phyloP scores from a whole-genome alignment of 2,329 filamentous ascomycete species.

The Ascochyta koolunga region DNA sequence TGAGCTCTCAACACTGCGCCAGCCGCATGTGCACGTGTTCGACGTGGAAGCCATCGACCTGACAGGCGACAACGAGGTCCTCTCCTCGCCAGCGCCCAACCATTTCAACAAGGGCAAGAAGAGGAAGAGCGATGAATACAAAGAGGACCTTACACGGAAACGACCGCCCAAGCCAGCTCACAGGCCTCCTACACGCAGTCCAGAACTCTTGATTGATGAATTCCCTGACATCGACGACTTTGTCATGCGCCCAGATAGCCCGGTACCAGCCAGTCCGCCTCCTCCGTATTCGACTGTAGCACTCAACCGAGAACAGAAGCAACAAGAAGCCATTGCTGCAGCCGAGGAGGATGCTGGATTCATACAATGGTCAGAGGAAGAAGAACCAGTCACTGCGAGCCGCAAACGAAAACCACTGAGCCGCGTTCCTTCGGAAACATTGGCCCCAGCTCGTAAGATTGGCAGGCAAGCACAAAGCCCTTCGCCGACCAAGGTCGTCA shows the following conservation, averaged over 20 bases:
- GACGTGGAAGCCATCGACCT: conserved; percentile 47
- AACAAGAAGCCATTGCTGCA: not conserved
- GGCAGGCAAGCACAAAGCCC: conserved; percentile 32
- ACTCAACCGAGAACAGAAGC: conserved; percentile 1
- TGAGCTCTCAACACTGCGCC: conserved; percentile 13
- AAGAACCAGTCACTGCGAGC: conserved; percentile 18
- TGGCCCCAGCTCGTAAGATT: conserved; percentile 36
- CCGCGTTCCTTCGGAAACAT: conserved; percentile 34
- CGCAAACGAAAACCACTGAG: conserved; percentile 43
- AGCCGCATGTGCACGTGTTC: conserved; percentile 17
- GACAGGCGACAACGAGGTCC: conserved; percentile 35
- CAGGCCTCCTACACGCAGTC: conserved; percentile 18
- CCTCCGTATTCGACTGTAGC: conserved; percentile 55
- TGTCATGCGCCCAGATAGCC: conserved; percentile 24
- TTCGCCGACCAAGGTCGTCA: conserved; percentile 22
- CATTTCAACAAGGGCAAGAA: conserved; percentile 44
- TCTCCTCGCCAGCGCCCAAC: conserved; percentile 25
- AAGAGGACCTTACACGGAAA: conserved; percentile 27
- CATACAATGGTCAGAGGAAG: conserved; percentile 20
- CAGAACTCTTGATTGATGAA: conserved; percentile 29
- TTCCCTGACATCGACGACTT: conserved; percentile 51
- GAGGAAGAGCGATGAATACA: conserved; percentile 55
- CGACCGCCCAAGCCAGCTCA: conserved; percentile 27
- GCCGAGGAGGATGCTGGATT: conserved; percentile 21
- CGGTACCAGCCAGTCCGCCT: conserved; percentile 35